phyloP scores from a whole-genome alignment of 2,329 filamentous ascomycete species.

The Clonostachys rhizophaga region DNA sequence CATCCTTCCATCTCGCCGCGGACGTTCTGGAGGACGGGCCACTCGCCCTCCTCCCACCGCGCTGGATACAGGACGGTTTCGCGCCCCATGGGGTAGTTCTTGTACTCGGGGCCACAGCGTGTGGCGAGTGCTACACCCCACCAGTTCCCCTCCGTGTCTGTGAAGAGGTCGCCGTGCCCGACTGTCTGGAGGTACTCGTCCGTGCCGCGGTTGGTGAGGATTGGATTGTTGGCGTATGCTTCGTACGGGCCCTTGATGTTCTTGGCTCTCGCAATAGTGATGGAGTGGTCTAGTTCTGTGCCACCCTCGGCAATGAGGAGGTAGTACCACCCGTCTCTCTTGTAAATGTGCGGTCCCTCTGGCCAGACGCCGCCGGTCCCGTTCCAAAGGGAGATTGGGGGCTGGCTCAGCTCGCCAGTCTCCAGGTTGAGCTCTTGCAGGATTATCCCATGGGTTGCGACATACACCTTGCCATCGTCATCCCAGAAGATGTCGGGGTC shows the following conservation, averaged over 20 bases:
- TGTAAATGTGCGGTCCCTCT: conserved; percentile 40
- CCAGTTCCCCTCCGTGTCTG: conserved; percentile 40
- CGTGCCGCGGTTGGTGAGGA: conserved; percentile 29
- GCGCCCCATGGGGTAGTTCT: conserved; percentile 45
- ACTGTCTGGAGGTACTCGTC: conserved; percentile 32
- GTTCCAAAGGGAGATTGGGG: conserved; percentile 33
- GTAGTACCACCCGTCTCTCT: conserved; percentile 36
- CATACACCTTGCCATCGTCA: conserved; percentile 20
- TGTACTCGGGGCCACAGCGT: conserved; percentile 22
- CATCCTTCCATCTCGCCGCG: conserved; percentile 17
- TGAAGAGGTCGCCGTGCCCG: conserved; percentile 39
- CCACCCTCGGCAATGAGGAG: conserved; percentile 44
- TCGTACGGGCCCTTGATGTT: conserved; percentile 37
- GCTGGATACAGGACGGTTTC: conserved; percentile 44
- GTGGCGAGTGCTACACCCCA: conserved; percentile 9
- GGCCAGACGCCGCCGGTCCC: conserved; percentile 31
- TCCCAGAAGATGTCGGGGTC: conserved; percentile 8
- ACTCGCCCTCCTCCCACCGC: conserved; percentile 40
- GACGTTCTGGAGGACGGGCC: conserved; percentile 30
- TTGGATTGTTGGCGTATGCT: conserved; percentile 31
- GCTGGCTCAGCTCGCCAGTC: conserved; percentile 22
- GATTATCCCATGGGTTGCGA: conserved; percentile 20
- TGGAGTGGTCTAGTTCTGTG: conserved; percentile 30
- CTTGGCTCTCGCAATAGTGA: conserved; percentile 34
- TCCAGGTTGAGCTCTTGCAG: conserved; percentile 17